Conservation (phyloP, 2,329 filamentous ascomycete genomes). For the Escovopsis sp. region DNA sequence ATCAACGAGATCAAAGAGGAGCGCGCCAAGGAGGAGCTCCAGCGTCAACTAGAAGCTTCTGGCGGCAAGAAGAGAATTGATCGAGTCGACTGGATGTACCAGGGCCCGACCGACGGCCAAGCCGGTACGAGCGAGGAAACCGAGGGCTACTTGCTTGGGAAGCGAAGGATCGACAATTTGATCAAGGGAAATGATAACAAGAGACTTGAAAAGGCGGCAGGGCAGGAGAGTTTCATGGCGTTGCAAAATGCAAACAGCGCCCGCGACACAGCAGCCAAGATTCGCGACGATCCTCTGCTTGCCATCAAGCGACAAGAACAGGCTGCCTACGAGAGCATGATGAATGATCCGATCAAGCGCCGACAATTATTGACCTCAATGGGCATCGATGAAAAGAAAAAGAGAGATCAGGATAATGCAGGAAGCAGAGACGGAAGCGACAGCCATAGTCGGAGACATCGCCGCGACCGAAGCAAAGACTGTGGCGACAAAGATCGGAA, state of each 20-base stretch:
- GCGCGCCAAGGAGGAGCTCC: slow-evolving; percentile 79
- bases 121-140: slow-evolving; percentile 73
- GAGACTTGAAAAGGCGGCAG: slow-evolving; percentile 62
- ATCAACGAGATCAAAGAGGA: slow-evolving; percentile 91
- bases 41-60: slow-evolving; percentile 75
- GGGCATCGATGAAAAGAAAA: slow-evolving; percentile 35
- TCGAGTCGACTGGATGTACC: slow-evolving; percentile 97
- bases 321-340: slow-evolving; percentile 63
- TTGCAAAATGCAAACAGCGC: slow-evolving; percentile 56
- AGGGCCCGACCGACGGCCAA: slow-evolving; percentile 66
- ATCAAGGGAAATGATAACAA: slow-evolving; percentile 70
- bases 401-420: slow-evolving; percentile 24
- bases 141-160: slow-evolving; percentile 85
- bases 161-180: slow-evolving; percentile 72
- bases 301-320: slow-evolving; percentile 91
- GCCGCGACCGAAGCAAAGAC: slow-evolving; percentile 20
- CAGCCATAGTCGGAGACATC: slow-evolving; percentile 27
- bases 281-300: slow-evolving; percentile 79
- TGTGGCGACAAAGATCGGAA: slow-evolving; percentile 24
- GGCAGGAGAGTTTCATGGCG: slow-evolving; percentile 44
- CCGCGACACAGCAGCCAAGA: slow-evolving; percentile 71
- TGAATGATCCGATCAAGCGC: slow-evolving; percentile 58
- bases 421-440: slow-evolving; percentile 17
- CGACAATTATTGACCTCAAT: slow-evolving; percentile 52
- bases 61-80: slow-evolving; percentile 69